Base-by-base conservation (phyloP, 148 eudicot species). In the Vaccinium macrocarpon region DNA sequence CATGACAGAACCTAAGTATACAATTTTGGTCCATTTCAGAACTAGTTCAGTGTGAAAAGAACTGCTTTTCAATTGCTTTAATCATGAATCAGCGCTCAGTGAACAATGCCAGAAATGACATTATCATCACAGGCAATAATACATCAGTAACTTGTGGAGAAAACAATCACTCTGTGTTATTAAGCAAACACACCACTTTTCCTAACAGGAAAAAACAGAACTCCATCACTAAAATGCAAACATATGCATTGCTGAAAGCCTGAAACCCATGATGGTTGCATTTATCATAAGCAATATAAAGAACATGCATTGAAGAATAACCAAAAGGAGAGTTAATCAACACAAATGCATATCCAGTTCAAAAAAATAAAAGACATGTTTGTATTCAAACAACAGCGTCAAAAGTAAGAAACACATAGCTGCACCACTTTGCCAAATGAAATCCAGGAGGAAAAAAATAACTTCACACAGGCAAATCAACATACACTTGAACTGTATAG, bases 401-500 rank as follows among this genome's bases (percentile, higher is more conserved):
- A 21, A 82, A 70, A 71, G 12, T 5, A 70, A 53, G 42, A 72
- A 3, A 13, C 8, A 62, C 9, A 49, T 8, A 84, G 62, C 61
- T 74, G 84, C 82, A 81, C 59, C 76, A 85, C 32, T 73, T 25
- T 53, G 49, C 7, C 13, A 64, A 79, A 55, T 25, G 68, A 53
- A n/a, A 48, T 2, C 21, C 46, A 42, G 46, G 46, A 50, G 68
- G 1, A 19, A 56, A 12, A 78, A 72, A 18, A 35, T 35, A 4
- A 14, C 79, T 57, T 68, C 78, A 64, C 85, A 81, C 6, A 81
- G 86, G 79, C 90, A 86, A 68, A 86, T 81, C 68, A 76, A 81
- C 88, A 88, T 83, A 88, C 88, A 88, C 79, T 62, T 85, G 55
- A 86, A 16, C 29, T 70, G 81, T 52, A 12, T 49, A 23, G 61